Conservation (phyloP, 768 basidiomycete species). For the Phanerochaete sordida region DNA sequence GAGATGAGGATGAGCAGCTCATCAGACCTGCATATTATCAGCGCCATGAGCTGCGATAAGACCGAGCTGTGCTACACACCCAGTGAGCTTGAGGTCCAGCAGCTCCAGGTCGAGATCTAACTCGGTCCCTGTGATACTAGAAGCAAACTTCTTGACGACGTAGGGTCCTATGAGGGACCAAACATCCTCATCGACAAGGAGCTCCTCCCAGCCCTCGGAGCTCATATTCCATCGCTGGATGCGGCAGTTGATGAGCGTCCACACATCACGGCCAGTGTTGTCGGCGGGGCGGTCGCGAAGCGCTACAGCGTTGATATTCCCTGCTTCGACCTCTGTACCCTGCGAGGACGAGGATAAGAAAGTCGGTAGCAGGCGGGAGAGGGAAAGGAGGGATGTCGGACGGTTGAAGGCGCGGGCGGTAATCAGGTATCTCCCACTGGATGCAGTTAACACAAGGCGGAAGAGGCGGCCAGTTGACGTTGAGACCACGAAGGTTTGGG, state of each 20-base stretch:
- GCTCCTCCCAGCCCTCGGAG: slow-evolving; percentile 67
- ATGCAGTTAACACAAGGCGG: slow-evolving; percentile 59
- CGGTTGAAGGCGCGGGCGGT: slow-evolving; percentile 58
- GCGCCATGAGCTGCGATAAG: neutral
- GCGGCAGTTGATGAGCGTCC: slow-evolving; percentile 64
- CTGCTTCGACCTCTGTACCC: slow-evolving; percentile 38
- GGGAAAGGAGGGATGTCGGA: slow-evolving; percentile 41
- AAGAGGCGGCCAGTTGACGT: slow-evolving; percentile 67
- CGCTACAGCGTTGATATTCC: slow-evolving; percentile 64
- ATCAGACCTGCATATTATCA: slow-evolving; percentile 18
- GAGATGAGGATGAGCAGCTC: slow-evolving; percentile 62
- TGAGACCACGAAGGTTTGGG: slow-evolving; percentile 64
- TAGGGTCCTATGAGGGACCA: slow-evolving; percentile 43
- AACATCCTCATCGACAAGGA: slow-evolving; percentile 56
- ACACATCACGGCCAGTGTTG: slow-evolving; percentile 51
- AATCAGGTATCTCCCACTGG: slow-evolving; percentile 65
- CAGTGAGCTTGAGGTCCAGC: slow-evolving; percentile 62
- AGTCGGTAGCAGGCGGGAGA: slow-evolving; percentile 41
- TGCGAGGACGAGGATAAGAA: slow-evolving; percentile 39
- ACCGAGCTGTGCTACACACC: slow-evolving; percentile 33
- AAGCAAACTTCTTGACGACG: slow-evolving; percentile 40
- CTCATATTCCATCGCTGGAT: slow-evolving; percentile 72
- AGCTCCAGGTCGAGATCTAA: slow-evolving; percentile 67
- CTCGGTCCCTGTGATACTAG: slow-evolving; percentile 28
- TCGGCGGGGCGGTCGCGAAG: slow-evolving; percentile 37